Base-by-base conservation (phyloP, 768 basidiomycete genomes). In the Mycena belliarum region DNA sequence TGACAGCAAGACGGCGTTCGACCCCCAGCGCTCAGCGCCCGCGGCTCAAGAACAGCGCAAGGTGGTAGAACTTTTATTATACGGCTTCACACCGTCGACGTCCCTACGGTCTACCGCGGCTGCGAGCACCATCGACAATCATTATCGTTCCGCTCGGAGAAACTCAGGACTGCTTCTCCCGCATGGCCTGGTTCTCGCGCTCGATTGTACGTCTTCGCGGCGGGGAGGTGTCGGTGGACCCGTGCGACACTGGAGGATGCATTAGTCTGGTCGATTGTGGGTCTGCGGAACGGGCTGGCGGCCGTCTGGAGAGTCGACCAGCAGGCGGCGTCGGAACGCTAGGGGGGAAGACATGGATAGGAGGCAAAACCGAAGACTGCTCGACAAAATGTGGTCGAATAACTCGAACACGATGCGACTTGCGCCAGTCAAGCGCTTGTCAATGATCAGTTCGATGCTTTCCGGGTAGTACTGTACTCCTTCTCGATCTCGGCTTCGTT, bases 391-490 rank as follows among this genome's bases (percentile, higher is more conserved):
- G 64, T 87, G 85, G 63, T 87, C 85, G 61, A 88, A 88, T 15
- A 86, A 50, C n/a, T n/a, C n/a, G n/a, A n/a, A n/a, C n/a, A 85
- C 79, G 10, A 85, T 82, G 24, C 76, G 73, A 61, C 74, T 81
- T 0, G 86, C 87, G 4, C 87, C 85, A 0, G 85, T 86, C 11
- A 82, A 52, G 56, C 80, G 68, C 73, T 87, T n/a, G n/a, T n/a
- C n/a, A n/a, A n/a, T 86, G 41, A 87, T 68, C 41, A 86, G 72
- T 65, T 81, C 80, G 18, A 76, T 72, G 63, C 81, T 81, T 69
- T 88, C 87, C 0, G 79, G 77, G 63, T 87, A 88, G n/a, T n/a
- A n/a, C n/a, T n/a, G 66, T 89, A 88, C 48, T 81, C 81, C 42
- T 60, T 63, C 63, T 75, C 63, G 33, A 88, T 78, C n/a, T 79